A percentile compares a stretch with the other conserved stretches of the same genome.
Evolutionary conservation across 106 monocot species (phyloP).

Genomic region (Triglochin maritima): DNA sequence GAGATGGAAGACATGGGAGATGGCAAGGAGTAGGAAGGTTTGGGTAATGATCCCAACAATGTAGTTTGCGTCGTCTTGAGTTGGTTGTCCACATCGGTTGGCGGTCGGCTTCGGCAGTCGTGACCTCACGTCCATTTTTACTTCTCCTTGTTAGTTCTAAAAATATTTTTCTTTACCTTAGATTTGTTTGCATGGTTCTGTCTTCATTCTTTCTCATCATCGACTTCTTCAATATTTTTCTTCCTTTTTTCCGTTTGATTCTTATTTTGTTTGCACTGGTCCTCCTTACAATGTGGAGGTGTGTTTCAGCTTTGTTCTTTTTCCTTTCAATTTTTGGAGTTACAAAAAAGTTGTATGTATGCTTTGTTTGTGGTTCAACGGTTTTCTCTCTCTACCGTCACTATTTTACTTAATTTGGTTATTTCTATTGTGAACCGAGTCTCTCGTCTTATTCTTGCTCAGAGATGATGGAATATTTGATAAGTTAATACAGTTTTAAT

Average conservation of each 20-base stretch:
- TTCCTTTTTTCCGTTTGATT: no score
- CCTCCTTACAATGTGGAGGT: no score
- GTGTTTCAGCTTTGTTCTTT: background rate
- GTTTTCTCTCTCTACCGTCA: background rate
- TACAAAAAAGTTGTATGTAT: background rate
- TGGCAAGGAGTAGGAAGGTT: slow-evolving; percentile 7
- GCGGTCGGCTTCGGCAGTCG: background rate
- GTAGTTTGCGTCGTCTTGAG: slow-evolving; percentile 7
- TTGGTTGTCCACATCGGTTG: background rate
- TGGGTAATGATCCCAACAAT: slow-evolving; percentile 4
- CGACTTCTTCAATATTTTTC: no score
- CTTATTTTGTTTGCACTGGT: no score
- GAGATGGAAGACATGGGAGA: slow-evolving; percentile 21
- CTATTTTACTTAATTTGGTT: background rate
- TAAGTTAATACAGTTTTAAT: no score
- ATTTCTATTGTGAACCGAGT: background rate
- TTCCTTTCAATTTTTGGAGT: background rate
- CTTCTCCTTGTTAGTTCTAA: no score
- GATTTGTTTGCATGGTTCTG: no score
- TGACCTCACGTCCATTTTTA: background rate
- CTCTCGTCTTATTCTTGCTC: background rate
- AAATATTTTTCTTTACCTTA: no score
- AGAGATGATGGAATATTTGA: no score
- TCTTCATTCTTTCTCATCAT: no score
- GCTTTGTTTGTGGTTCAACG: background rate